Conservation (phyloP, 1,139 yeast species). For the Blastobotrys proliferans region DNA sequence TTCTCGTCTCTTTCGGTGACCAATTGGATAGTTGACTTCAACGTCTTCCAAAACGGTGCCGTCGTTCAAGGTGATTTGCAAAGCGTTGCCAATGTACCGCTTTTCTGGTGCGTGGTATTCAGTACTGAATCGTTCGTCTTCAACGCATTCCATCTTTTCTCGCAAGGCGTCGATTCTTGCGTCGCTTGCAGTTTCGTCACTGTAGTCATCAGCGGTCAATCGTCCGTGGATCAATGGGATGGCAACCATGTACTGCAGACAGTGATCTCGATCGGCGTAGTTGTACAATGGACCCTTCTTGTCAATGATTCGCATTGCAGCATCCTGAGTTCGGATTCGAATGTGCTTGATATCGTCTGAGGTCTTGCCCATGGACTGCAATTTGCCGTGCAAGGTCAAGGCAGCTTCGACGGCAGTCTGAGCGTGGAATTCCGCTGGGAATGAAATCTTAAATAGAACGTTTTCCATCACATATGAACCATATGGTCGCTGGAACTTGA, state of each 20-base stretch:
- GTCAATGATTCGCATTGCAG: conserved; percentile 56
- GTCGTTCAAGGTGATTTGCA: conserved; percentile 48
- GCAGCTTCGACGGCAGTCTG: conserved; percentile 62
- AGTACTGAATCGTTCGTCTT: conserved; percentile 44
- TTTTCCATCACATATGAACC: conserved; percentile 64
- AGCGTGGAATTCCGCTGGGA: conserved; percentile 67
- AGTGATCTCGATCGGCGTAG: conserved; percentile 61
- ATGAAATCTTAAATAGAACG: conserved; percentile 54
- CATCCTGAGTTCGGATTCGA: conserved; percentile 54
- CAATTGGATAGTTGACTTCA: conserved; percentile 53
- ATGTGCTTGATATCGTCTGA: conserved; percentile 47
- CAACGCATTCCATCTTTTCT: conserved; percentile 51
- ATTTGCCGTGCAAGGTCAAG: conserved; percentile 40
- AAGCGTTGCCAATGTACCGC: conserved; percentile 54
- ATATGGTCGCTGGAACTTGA: conserved; percentile 49
- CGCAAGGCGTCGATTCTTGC: conserved; percentile 51
- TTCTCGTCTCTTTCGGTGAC: conserved; percentile 53
- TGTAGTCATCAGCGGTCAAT: conserved; percentile 53
- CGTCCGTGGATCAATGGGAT: conserved; percentile 52
- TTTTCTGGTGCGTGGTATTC: conserved; percentile 56
- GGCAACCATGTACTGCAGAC: conserved; percentile 60
- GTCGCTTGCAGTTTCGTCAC: conserved; percentile 47
- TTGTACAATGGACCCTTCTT: conserved; percentile 55
- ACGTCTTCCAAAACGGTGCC: conserved; percentile 52
- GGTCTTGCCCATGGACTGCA: conserved; percentile 41